Percentiles rank a stretch among this genome's conserved stretches.
phyloP scores from a whole-genome alignment of 768 basidiomycete species.

The Myochromella boudieri region DNA sequence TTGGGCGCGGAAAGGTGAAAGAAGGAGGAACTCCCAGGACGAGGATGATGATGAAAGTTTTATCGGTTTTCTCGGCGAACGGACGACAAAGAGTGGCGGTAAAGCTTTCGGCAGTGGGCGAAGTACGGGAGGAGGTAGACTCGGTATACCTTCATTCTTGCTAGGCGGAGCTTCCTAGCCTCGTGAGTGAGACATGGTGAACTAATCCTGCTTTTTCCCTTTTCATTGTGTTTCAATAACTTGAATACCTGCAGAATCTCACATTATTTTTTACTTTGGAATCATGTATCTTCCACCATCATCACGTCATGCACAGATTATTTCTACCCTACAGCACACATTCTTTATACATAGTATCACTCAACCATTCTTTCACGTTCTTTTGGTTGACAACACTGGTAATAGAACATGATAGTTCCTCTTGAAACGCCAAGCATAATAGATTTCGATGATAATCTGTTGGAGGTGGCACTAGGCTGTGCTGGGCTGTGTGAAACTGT shows the following conservation, averaged over 20 bases:
- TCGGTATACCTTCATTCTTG: conserved; percentile 18
- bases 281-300: not conserved
- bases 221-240: too few relatives aligned
- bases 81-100: not conserved
- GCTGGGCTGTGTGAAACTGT: too few relatives aligned
- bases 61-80: conserved; percentile 19
- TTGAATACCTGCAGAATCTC: not conserved
- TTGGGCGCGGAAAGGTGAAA: conserved; percentile 20
- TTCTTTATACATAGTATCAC: conserved; percentile 8
- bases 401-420: too few relatives aligned
- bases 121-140: conserved; percentile 19
- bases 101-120: conserved; percentile 21
- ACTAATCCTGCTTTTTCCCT: not conserved
- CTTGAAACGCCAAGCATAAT: too few relatives aligned
- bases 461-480: too few relatives aligned
- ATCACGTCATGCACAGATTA: not conserved
- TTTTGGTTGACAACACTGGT: too few relatives aligned
- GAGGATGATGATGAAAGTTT: conserved; percentile 29
- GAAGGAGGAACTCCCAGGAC: conserved; percentile 18
- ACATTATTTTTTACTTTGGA: not conserved
- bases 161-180: conserved; percentile 13
- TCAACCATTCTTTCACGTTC: not conserved
- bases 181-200: not conserved
- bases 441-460: too few relatives aligned
- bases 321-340: conserved; percentile 8